These are phyloP conservation scores for Xylaria sp. DNA, from an alignment of 2,329 filamentous ascomycete species.

Conservation along the genomic window DNA sequence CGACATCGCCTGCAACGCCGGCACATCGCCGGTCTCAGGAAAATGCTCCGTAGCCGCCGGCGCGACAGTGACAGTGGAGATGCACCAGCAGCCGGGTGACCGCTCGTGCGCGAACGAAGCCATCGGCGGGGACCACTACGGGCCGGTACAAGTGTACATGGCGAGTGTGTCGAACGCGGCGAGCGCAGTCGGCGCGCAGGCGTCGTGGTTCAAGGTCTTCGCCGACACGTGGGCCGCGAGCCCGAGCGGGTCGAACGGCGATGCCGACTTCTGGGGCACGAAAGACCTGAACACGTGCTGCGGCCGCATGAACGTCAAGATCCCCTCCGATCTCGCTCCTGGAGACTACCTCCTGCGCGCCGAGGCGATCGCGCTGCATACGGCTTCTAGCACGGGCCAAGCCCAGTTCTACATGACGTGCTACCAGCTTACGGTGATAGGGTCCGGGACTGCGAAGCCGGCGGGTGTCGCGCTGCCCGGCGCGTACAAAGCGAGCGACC, in stretches of 20 bases:
- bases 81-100: constrained; percentile 59
- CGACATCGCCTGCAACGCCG: constrained; percentile 58
- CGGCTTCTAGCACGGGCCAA: constrained; percentile 47
- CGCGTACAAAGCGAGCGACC: constrained; percentile 47
- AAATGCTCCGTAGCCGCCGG: constrained; percentile 62
- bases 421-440: constrained; percentile 49
- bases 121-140: constrained; percentile 58
- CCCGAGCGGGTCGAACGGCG: constrained; percentile 51
- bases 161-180: constrained; percentile 54
- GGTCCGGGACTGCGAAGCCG: constrained; percentile 44
- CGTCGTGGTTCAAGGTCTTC: constrained; percentile 59
- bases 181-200: constrained; percentile 48
- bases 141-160: constrained; percentile 57
- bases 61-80: constrained; percentile 64
- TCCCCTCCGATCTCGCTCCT: constrained; percentile 55
- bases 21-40: constrained; percentile 49
- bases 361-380: constrained; percentile 58
- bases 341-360: constrained; percentile 59
- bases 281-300: constrained; percentile 57
- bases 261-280: constrained; percentile 60
- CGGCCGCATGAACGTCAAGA: constrained; percentile 53
- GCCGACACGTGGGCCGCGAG: constrained; percentile 56
- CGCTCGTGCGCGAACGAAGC: constrained; percentile 55
- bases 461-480: constrained; percentile 49
- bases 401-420: constrained; percentile 51